Evolutionary conservation across 2,329 filamentous ascomycete species (phyloP), one percentile per base, ranked within the genome.

Genomic region (Fusarium temperatum): DNA sequence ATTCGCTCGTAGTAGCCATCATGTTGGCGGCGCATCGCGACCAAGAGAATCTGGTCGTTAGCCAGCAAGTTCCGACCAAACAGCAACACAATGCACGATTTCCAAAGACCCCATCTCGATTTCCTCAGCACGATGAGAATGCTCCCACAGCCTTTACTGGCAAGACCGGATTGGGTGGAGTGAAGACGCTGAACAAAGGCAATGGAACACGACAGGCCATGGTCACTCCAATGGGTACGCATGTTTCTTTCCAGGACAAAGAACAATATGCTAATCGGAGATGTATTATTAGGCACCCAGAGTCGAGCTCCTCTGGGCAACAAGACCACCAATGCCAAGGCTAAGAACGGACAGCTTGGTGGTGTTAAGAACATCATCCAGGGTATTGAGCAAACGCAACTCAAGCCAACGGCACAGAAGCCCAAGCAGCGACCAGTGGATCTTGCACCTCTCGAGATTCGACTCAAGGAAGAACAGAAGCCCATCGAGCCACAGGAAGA

Each of bases 271-370:
- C 72, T 75, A 51, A 78, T 44, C 55, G 48, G 32, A 48, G 32
- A 47, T 35, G 13, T 30, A 5, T 53, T 24, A 57, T 54, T 53
- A 82, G 82, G 77, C 18, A 78, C 79, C 35, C 90, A 91, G 67
- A 91, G 87, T 68, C 91, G 96, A 78, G 95, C 95, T 42, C 93
- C 94, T 18, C 85, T 99, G 54, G 96, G 96, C 39, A 92, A 94
- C 87, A 99, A 99, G 84, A 98, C 96, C 3, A 98, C 96, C 59
- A 99, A 99, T 82, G 94, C 94, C 61, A 98, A 97, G 85, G 89
- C 92, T 68, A 90, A 87, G 80, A 87, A 87, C 56, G 88, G 91
- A 74, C 91, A 93, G 72, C 91, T 91, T 8, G 89, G 89, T 12
- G 91, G 89, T 36, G 91, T 89, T 38, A 92, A 91, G 77, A 85